Evolutionary conservation across 2,329 filamentous ascomycete genomes (phyloP), one percentile per base, ranked within the genome.

Genomic region (Aureobasidium uvarum): DNA sequence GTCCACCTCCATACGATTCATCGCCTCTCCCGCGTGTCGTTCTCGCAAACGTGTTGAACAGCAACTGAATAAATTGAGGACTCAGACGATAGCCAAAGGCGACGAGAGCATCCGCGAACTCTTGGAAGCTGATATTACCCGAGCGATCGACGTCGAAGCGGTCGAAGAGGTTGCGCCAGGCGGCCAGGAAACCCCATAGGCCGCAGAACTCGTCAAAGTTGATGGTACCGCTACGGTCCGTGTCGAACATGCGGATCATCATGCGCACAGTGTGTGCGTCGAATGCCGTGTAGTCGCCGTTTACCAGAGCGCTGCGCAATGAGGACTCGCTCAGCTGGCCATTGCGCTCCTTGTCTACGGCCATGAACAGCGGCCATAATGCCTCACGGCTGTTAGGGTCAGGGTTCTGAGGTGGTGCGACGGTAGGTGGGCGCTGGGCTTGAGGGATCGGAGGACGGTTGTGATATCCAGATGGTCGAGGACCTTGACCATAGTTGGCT

Each of bases 181-280:
- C 92, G 41, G 92, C 91, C 45, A 99, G 84, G 79, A 98, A 99
- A 20, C 90, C 91, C 95, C 95, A 99, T 25, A 99, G 83, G 20
- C 92, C 94, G 75, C 93, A 96, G 77, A 99, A 99, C 78, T 98
- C 95, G 69, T 95, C 89, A 77, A 96, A 98, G 67, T 90, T 92
- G 76, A 99, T 96, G 16, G 89, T 90, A 60, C 93, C 92, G 68
- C 86, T 90, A 71, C 91, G 89, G 78, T 97, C 91, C 66, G 89
- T 91, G 79, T 98, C 94, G 79, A 99, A 99, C 95, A 99, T 98
- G 74, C 93, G 90, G 71, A 99, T 97, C 93, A 99, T 97, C 91
- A 98, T 96, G 74, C 89, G 89, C 69, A 98, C 93, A 1, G 95
- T 99, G 72, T 96, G 90, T 5, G 88, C 84, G 77, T 99, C 93